A percentile compares a stretch with the other conserved stretches of the same genome.
phyloP scores from a whole-genome alignment of 2,329 filamentous ascomycete species.

The Rhynchosporium graminicola region DNA sequence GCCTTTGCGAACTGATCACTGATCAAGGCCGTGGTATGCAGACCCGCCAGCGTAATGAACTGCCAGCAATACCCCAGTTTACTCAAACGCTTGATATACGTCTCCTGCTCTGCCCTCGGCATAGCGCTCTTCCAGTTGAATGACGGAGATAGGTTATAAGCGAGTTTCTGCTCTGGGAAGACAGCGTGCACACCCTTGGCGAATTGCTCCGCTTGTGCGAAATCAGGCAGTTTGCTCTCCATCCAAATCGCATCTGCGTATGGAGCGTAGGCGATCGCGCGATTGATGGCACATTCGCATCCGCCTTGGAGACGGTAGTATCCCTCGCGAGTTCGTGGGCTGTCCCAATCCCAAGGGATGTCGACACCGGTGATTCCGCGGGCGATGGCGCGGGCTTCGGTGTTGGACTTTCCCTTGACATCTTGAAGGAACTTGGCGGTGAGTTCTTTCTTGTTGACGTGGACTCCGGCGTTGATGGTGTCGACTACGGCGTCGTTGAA shows the following conservation, averaged over 20 bases:
- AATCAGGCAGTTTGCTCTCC: slow-evolving; percentile 97
- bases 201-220: slow-evolving; percentile 86
- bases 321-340: slow-evolving; percentile 88
- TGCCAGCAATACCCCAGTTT: slow-evolving; percentile 97
- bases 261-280: slow-evolving; percentile 87
- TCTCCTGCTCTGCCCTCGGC: slow-evolving; percentile 89
- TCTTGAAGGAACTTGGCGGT: slow-evolving; percentile 66
- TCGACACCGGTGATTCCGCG: slow-evolving; percentile 75
- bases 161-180: slow-evolving; percentile 96
- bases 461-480: slow-evolving; percentile 69
- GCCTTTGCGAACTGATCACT: slow-evolving; percentile 84
- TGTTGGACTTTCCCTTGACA: slow-evolving; percentile 81
- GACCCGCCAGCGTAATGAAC: slow-evolving; percentile 97
- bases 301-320: slow-evolving; percentile 93
- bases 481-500: slow-evolving; percentile 90
- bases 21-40: slow-evolving; percentile 94
- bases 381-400: slow-evolving; percentile 78
- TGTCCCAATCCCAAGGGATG: slow-evolving; percentile 92
- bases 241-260: slow-evolving; percentile 99
- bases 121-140: slow-evolving; percentile 99
- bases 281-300: slow-evolving; percentile 86
- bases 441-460: slow-evolving; percentile 68
- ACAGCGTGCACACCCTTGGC: slow-evolving; percentile 90
- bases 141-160: slow-evolving; percentile 96
- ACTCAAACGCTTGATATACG: slow-evolving; percentile 90